Evolutionary conservation across 2,329 filamentous ascomycete genomes (phyloP).

Genomic region (Fusarium pilosicola): DNA sequence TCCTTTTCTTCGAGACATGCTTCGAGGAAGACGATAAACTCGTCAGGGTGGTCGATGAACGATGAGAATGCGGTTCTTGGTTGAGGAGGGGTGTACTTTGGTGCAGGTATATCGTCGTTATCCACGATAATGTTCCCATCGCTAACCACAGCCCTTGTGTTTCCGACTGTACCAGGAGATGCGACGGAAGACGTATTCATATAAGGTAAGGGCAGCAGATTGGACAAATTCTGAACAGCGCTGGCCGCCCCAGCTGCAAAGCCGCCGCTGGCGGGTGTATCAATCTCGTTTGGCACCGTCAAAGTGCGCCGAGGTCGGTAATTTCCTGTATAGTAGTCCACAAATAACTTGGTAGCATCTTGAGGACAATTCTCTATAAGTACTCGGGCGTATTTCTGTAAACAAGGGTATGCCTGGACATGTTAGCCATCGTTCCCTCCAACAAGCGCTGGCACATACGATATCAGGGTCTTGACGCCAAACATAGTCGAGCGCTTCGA

Average conservation of each 20-base stretch:
- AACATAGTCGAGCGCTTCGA: slow-evolving; percentile 89
- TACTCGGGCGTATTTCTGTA: slow-evolving; percentile 96
- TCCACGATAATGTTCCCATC: slow-evolving; percentile 64
- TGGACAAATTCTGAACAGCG: slow-evolving; percentile 86
- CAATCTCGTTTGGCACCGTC: slow-evolving; percentile 48
- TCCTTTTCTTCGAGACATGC: slow-evolving; percentile 79
- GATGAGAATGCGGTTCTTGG: slow-evolving; percentile 93
- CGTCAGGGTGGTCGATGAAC: slow-evolving; percentile 91
- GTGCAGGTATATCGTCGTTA: slow-evolving; percentile 56
- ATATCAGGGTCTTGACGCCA: slow-evolving; percentile 84
- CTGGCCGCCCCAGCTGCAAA: slow-evolving; percentile 71
- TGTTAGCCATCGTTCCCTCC: slow-evolving; percentile 44
- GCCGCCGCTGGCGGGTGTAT: slow-evolving; percentile 53
- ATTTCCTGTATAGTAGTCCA: slow-evolving; percentile 91
- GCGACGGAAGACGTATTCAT: slow-evolving; percentile 73
- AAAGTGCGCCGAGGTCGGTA: slow-evolving; percentile 78
- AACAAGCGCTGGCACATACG: slow-evolving; percentile 58
- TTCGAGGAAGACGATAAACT: slow-evolving; percentile 94
- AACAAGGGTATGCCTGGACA: slow-evolving; percentile 78
- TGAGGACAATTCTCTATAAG: slow-evolving; percentile 86
- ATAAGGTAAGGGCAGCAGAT: slow-evolving; percentile 84
- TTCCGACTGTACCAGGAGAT: slow-evolving; percentile 62
- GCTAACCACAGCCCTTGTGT: slow-evolving; percentile 60
- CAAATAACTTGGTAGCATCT: slow-evolving; percentile 86
- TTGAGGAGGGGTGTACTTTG: slow-evolving; percentile 80